Evolutionary conservation across 345 rosid genomes (phyloP).

Genomic region (Turritis glabra): DNA sequence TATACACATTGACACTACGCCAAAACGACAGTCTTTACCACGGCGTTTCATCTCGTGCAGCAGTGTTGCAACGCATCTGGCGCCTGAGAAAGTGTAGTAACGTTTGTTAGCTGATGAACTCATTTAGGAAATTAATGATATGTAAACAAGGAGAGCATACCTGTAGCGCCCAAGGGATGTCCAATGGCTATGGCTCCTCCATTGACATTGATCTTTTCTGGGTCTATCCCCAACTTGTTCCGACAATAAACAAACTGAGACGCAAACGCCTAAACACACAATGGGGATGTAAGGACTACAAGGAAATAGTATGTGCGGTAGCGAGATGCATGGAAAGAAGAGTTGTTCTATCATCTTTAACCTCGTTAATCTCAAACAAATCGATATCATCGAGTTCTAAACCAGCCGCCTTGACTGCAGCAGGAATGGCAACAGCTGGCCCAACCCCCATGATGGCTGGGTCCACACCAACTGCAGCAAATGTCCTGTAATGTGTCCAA

Average conservation of each 20-base stretch:
- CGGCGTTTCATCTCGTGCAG: constrained; percentile 93
- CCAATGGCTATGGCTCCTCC: constrained; percentile 97
- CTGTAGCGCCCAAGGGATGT: constrained; percentile 95
- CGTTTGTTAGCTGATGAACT: neutral
- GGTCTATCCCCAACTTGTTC: constrained; percentile 80
- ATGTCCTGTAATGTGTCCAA: constrained; percentile 56
- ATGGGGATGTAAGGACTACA: neutral
- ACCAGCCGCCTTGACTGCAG: constrained; percentile 88
- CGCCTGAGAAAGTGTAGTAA: constrained; percentile 48
- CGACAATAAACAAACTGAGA: constrained; percentile 93
- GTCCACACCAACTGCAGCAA: constrained; percentile 95
- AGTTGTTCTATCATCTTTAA: constrained; percentile 25
- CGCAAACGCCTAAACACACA: constrained; percentile 76
- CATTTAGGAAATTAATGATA: neutral
- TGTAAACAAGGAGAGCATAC: constrained; percentile 42
- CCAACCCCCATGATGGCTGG: constrained; percentile 98
- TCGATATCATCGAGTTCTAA: constrained; percentile 81
- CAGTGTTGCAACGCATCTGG: constrained; percentile 87
- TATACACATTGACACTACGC: constrained; percentile 84
- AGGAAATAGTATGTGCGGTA: neutral
- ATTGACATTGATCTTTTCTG: constrained; percentile 87
- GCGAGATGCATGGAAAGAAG: neutral
- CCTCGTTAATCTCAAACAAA: constrained; percentile 98
- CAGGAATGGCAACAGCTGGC: constrained; percentile 94
- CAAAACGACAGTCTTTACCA: constrained; percentile 83